These are phyloP conservation scores for Hanseniaspora valbyensis DNA, from an alignment of 805 yeast species.

Conservation along the genomic window DNA sequence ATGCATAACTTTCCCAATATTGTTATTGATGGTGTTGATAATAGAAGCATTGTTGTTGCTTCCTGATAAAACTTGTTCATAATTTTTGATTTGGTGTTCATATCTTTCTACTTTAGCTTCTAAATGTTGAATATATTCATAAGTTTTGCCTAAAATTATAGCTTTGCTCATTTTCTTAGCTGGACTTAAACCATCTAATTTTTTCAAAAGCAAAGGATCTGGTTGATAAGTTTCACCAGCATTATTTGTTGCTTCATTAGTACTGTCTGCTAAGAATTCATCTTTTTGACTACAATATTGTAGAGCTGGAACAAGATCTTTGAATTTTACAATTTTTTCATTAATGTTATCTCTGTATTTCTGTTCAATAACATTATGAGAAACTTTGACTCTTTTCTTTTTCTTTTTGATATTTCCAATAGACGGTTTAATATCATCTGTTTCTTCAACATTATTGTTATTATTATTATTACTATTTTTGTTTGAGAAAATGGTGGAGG, in stretches of 20 bases:
- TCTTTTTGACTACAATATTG: constrained; percentile 39
- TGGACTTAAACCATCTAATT: constrained; percentile 64
- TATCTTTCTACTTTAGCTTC: constrained; percentile 44
- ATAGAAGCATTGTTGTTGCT: constrained; percentile 17
- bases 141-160: constrained; percentile 60
- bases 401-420: constrained; percentile 6
- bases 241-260: constrained; percentile 26
- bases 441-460: background rate
- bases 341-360: constrained; percentile 62
- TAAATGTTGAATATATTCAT: constrained; percentile 65
- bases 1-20: background rate
- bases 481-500: too few relatives aligned
- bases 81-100: constrained; percentile 31
- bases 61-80: constrained; percentile 18
- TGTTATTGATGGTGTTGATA: constrained; percentile 1
- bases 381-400: constrained; percentile 41
- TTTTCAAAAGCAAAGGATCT: constrained; percentile 42
- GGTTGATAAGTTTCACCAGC: constrained; percentile 16
- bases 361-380: constrained; percentile 64
- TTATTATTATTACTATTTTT: background rate
- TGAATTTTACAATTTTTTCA: constrained; percentile 49
- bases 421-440: background rate
- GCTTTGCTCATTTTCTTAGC: constrained; percentile 72
- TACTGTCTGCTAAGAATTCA: constrained; percentile 12
- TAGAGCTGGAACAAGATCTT: constrained; percentile 57